Percentiles rank a stretch among this genome's conserved stretches.
phyloP scores from a whole-genome alignment of 306 rosid species.

The Lithocarpus polystachyus region DNA sequence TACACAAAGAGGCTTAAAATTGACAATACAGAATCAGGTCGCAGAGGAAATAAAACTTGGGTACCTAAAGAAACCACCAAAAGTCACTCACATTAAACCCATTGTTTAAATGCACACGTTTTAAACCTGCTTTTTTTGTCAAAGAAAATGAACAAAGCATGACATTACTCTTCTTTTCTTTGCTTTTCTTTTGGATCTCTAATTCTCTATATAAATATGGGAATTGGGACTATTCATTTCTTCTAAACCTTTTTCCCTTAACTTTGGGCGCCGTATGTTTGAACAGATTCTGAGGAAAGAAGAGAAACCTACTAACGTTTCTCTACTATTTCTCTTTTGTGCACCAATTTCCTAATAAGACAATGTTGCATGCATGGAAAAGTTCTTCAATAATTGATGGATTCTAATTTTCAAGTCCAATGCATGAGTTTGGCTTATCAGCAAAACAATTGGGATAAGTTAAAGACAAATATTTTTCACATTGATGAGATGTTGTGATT shows the following conservation, averaged over 20 bases:
- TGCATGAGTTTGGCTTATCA: slow-evolving; percentile 25
- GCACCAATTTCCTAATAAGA: slow-evolving; percentile 2
- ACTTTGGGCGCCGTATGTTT: slow-evolving; percentile 33
- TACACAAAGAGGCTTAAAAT: neutral
- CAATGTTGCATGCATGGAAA: slow-evolving; percentile 33
- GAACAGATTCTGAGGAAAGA: slow-evolving; percentile 14
- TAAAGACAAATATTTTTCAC: neutral
- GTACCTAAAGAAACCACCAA: neutral
- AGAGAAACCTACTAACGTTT: slow-evolving; percentile 1
- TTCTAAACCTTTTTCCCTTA: neutral
- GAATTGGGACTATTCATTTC: neutral
- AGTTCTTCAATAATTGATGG: slow-evolving; percentile 12
- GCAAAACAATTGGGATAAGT: neutral
- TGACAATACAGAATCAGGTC: neutral
- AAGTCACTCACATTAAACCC: neutral
- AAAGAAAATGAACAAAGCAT: neutral
- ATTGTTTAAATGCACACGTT: slow-evolving; percentile 4
- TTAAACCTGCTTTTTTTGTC: neutral
- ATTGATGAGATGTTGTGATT: too few species aligned
- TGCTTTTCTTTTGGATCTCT: neutral
- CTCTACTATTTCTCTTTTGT: neutral
- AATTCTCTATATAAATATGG: neutral
- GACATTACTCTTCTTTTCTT: neutral
- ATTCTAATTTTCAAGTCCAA: slow-evolving; percentile 30
- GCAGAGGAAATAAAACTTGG: neutral